Base-by-base conservation (phyloP, 2,329 filamentous ascomycete species). In the Huntiella savannae region DNA sequence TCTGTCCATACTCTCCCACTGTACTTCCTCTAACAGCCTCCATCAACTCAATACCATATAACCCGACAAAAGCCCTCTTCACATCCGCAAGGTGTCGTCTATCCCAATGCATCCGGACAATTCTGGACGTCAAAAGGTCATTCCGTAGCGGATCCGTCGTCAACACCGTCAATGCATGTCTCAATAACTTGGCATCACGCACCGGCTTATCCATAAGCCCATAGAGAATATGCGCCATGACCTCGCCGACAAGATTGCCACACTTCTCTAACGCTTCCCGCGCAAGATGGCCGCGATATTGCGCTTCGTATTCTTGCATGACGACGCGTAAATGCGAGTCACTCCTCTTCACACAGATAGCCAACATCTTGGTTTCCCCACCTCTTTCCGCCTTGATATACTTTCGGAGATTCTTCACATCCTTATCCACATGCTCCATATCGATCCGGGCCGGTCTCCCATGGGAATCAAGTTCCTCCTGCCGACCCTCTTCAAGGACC, bases 151-250 rank as follows among this genome's bases (percentile, higher is more conserved):
- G 62, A 57, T 88, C 82, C 52, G 73, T 74, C 52, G 70, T 73
- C 3, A 79, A 79, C 40, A 80, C 73, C 15, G 77, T 80, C 53
- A 96, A 76, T 2, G 91, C 88, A 64, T 96, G 91, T 61, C 93
- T 79, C 1, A 98, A 69, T 2, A 96, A 77, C 34, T 95, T 71
- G 3, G 88, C 85, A 60, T 96, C 91, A 47, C 91, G 83, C 52
- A 93, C 85, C 4, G 91, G 87, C 49, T 82, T 82, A 65, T 96
- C 96, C 65, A 96, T 93, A 48, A 93, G 78, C 56, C 91, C 91
- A 63, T 96, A 95, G 57, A 98, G 79, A 54, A 96, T 84, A 62
- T 96, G 91, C 0, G 86, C 84, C 34, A 96, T 76, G 15, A 93
- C 77, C 65, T 98, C 91, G 52, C 91, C 91, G 49, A 96, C 87